A percentile compares a stretch with the other conserved stretches of the same genome.
Evolutionary conservation across 352 stramenopile species (phyloP).

Genomic region (Phytophthora podocarpi): DNA sequence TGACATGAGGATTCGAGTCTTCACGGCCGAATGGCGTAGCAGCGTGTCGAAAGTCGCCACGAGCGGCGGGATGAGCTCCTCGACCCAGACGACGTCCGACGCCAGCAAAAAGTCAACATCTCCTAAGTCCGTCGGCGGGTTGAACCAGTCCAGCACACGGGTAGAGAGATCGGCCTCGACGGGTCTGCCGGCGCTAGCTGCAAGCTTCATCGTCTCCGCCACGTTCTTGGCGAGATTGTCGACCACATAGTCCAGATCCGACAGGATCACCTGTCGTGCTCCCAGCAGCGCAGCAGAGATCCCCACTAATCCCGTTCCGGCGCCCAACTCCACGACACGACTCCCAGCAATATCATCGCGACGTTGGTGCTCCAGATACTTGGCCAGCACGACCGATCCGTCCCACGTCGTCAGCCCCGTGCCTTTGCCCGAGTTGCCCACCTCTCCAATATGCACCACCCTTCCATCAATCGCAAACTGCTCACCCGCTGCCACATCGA

Average conservation of each 20-base stretch:
- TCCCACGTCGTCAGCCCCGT: conserved; percentile 93
- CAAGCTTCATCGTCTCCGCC: conserved; percentile 42
- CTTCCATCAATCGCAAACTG: conserved; percentile 62
- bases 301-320: conserved; percentile 87
- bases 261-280: conserved; percentile 78
- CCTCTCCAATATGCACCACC: conserved; percentile 56
- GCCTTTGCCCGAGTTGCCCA: conserved; percentile 83
- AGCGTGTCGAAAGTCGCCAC: conserved; percentile 73
- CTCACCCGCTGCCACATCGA: conserved; percentile 40
- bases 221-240: conserved; percentile 75
- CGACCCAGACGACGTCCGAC: conserved; percentile 92
- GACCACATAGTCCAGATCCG: conserved; percentile 89
- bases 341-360: conserved; percentile 33
- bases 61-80: conserved; percentile 86
- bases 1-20: conserved; percentile 65
- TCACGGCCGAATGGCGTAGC: conserved; percentile 37
- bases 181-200: background rate
- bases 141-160: conserved; percentile 75
- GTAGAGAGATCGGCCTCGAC: conserved; percentile 22
- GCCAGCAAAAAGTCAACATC: conserved; percentile 84
- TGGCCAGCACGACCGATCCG: conserved; percentile 90
- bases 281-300: conserved; percentile 81
- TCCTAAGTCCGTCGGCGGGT: conserved; percentile 52
- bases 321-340: conserved; percentile 82
- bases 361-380: conserved; percentile 84